Conservation (phyloP, 441 rosid species). For the Populus trichocarpa region DNA sequence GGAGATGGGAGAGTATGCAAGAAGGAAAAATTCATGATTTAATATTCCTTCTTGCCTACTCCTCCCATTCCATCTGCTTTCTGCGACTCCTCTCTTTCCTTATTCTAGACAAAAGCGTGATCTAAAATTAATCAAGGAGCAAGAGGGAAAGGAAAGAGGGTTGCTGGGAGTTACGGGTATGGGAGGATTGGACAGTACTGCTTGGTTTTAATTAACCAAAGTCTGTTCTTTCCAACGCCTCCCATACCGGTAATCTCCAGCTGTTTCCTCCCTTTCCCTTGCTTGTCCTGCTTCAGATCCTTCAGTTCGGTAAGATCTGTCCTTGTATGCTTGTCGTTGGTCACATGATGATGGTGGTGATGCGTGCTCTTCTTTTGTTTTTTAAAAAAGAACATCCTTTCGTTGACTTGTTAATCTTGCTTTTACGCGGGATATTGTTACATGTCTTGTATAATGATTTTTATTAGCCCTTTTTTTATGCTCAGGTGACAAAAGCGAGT, state of each 20-base stretch:
- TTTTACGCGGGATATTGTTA: neutral
- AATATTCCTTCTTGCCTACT: conserved; percentile 1
- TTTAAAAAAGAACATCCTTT: neutral
- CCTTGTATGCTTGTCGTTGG: neutral
- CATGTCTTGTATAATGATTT: neutral
- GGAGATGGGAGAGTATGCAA: conserved; percentile 25
- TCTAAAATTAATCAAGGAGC: neutral
- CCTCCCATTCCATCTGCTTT: conserved; percentile 30
- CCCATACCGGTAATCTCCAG: conserved; percentile 22
- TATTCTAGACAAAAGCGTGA: neutral
- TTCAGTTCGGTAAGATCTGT: neutral
- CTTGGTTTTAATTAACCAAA: neutral
- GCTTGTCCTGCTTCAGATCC: neutral
- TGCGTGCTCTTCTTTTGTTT: neutral
- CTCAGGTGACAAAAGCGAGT: neutral
- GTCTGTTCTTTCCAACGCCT: conserved; percentile 22
- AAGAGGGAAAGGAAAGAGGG: conserved; percentile 15
- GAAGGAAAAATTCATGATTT: neutral
- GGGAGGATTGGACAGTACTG: conserved; percentile 17
- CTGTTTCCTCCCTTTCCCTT: conserved; percentile 13
- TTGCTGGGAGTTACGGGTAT: conserved; percentile 21
- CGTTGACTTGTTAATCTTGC: neutral
- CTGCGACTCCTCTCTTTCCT: conserved; percentile 15
- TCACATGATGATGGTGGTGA: neutral
- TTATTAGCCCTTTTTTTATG: neutral